Evolutionary conservation across 2,329 filamentous ascomycete species (phyloP).

Genomic region (Paecilomyces niveus): DNA sequence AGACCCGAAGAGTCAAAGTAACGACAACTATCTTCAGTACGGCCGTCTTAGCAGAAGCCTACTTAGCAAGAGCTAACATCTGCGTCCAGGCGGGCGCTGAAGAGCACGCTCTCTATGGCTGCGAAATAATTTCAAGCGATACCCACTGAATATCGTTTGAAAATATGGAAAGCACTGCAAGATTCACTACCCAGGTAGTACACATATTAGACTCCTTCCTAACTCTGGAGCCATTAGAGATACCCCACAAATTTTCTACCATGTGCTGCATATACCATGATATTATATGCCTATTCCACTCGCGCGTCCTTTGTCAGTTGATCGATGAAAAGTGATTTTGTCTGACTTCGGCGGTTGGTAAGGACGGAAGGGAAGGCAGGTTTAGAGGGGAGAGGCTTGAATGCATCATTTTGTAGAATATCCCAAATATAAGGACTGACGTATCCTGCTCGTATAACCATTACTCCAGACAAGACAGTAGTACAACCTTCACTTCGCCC

Average conservation of each 20-base stretch:
- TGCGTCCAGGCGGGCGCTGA: neutral
- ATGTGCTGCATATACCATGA: neutral
- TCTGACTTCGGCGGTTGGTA: neutral
- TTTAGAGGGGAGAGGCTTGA: no score
- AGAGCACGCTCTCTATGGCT: neutral
- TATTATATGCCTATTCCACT: neutral
- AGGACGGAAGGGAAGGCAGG: no score
- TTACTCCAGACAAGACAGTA: no score
- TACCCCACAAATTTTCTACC: neutral
- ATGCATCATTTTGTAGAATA: no score
- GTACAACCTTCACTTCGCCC: no score
- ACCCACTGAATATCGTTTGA: neutral
- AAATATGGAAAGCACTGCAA: neutral
- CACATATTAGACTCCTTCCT: neutral
- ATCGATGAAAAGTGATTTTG: neutral
- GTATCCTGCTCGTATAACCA: no score
- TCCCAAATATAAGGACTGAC: no score
- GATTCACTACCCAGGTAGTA: neutral
- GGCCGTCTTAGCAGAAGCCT: neutral
- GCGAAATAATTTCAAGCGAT: neutral
- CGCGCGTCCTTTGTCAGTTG: neutral
- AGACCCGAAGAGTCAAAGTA: neutral
- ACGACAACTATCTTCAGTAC: conserved; percentile 4
- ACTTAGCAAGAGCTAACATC: neutral
- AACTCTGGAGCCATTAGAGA: neutral